Conservation (phyloP, 257 asterid species). For the Anisodus acutangulus region DNA sequence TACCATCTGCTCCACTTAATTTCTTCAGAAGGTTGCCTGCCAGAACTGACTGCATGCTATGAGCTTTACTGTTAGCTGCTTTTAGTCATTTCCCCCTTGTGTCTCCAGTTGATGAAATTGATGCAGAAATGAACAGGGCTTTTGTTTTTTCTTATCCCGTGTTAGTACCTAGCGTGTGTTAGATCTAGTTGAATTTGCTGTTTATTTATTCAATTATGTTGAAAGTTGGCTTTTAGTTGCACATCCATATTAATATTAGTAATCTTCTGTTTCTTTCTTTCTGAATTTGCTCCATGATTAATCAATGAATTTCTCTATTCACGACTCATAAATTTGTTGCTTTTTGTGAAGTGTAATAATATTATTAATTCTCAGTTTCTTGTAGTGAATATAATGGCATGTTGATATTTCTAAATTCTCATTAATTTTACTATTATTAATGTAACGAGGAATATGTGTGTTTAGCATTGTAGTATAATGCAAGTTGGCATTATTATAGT, state of each 20-base stretch:
- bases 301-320: background rate
- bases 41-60: constrained; percentile 34
- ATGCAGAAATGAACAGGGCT: no score
- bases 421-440: background rate
- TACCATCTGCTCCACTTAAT: constrained; percentile 34
- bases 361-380: no score
- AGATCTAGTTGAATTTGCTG: constrained; percentile 26
- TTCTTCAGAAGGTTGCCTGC: constrained; percentile 36
- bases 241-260: background rate
- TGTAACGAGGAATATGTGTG: no score
- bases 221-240: background rate
- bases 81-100: no score
- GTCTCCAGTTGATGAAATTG: no score
- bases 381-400: background rate
- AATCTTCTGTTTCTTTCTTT: background rate
- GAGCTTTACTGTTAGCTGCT: background rate
- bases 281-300: background rate
- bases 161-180: constrained; percentile 6
- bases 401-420: background rate
- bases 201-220: constrained; percentile 8
- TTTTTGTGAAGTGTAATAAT: background rate
- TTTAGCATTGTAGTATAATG: background rate
- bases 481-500: background rate
- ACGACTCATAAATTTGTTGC: background rate
- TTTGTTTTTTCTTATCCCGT: background rate